These are phyloP conservation scores for Solanum commersonii DNA, from an alignment of 257 asterid genomes.

Conservation along the genomic window DNA sequence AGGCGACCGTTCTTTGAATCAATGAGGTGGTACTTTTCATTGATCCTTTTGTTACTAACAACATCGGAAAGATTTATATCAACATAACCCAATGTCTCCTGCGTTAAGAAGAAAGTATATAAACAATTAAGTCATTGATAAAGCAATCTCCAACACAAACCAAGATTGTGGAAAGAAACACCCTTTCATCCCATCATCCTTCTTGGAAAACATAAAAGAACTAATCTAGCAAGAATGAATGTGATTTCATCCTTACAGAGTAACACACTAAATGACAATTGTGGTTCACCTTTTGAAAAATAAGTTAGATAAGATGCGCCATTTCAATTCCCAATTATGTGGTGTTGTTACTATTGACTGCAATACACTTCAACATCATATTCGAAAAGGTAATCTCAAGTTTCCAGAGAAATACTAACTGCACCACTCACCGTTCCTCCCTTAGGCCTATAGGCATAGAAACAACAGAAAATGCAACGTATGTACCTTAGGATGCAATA, in stretches of 20 bases:
- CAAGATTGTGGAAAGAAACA: background rate
- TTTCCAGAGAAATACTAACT: background rate
- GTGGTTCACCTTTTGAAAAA: background rate
- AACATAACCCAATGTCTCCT: constrained; percentile 35
- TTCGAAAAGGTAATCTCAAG: background rate
- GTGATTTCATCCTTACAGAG: background rate
- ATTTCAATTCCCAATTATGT: background rate
- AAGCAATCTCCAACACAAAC: background rate
- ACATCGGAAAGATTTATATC: constrained; percentile 38
- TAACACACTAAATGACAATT: background rate
- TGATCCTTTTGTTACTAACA: constrained; percentile 35
- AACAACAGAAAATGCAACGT: background rate
- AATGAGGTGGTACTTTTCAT: constrained; percentile 38
- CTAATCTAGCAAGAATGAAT: background rate
- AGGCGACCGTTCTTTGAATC: constrained; percentile 36
- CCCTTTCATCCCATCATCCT: background rate
- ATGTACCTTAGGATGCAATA: constrained; percentile 90
- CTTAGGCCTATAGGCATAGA: background rate
- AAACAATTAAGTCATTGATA: background rate
- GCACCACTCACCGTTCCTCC: background rate
- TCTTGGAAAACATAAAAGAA: background rate
- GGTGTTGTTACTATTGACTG: background rate
- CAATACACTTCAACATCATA: background rate
- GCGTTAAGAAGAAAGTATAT: background rate
- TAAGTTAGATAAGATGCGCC: background rate